Conservation (phyloP, 331 rosid genomes). For the Quercus tomentella region DNA sequence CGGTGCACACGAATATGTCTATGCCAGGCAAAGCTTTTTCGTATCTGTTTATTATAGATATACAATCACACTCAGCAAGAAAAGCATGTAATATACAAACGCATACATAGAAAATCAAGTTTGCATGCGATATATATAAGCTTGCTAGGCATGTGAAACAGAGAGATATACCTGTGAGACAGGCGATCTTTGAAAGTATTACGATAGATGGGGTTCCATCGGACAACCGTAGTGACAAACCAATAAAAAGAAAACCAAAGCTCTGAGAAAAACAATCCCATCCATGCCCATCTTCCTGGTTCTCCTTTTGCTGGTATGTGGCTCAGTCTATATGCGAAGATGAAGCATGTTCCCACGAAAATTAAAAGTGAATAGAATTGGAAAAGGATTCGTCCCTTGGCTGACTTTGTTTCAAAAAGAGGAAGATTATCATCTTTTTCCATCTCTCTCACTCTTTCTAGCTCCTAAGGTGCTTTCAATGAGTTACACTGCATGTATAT, state of each 20-base stretch:
- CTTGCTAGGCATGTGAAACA: not conserved
- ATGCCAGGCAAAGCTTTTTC: slow-evolving; percentile 54
- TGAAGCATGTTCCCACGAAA: slow-evolving; percentile 52
- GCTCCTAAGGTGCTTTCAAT: not conserved
- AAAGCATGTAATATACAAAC: not conserved
- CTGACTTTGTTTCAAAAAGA: slow-evolving; percentile 52
- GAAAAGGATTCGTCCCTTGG: slow-evolving; percentile 31
- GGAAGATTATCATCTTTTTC: slow-evolving; percentile 14
- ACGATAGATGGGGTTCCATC: slow-evolving; percentile 64
- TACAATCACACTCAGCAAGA: not conserved
- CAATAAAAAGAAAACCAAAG: slow-evolving; percentile 78
- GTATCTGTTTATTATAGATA: slow-evolving; percentile 25
- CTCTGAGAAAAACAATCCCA: slow-evolving; percentile 67
- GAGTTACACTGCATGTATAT: not conserved
- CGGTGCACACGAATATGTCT: slow-evolving; percentile 85
- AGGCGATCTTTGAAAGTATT: slow-evolving; percentile 52
- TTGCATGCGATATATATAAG: no score
- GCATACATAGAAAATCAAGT: not conserved
- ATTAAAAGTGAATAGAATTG: slow-evolving; percentile 44
- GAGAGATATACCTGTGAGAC: slow-evolving; percentile 42
- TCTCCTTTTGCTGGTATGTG: slow-evolving; percentile 28
- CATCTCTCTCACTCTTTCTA: slow-evolving; percentile 12
- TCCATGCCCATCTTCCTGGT: slow-evolving; percentile 49
- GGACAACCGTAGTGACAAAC: slow-evolving; percentile 52
- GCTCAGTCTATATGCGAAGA: slow-evolving; percentile 51